Base-by-base conservation (phyloP, 164 flowering plant species). In the Tinospora cordifolia region DNA sequence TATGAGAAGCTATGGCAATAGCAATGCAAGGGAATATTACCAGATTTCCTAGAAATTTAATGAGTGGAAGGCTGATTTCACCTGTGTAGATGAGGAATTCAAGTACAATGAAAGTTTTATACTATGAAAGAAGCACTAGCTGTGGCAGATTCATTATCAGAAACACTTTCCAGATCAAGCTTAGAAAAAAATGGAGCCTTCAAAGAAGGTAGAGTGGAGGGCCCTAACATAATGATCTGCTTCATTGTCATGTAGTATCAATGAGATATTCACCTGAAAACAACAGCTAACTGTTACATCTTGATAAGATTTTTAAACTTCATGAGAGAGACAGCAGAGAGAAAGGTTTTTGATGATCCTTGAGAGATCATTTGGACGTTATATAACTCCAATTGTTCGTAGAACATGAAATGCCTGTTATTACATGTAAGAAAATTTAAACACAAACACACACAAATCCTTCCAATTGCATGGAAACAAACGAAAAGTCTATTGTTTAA, bases 341-440 rank as follows among this genome's bases (percentile, higher is more conserved):
- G 69, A 73, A 54, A 69, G 59, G 90, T 94, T 93, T 93, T 93
- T 0, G 98, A 93, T 74, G 98, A 97, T 44, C 97, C 98, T 81
- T 93, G 98, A 38, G 98, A 93, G 76, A 93, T 93, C 98, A 93
- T 93, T 78, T 93, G 98, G 63, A 93, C 97, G 75, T 90, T 93
- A n/a, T n/a, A n/a, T n/a, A 64, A 89, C 89, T 44, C 88, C 89
- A 70, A 78, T 85, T 11, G 79, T 76, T 58, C 85, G 86, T 44
- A 93, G 84, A 72, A 90, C 94, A 68, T 70, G 69, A 72, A 93
- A 93, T n/a, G 70, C 96, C 98, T 93, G 86, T 77, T 64, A 72
- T 3, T 65, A 64, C 10, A 71, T n/a, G 39, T 21, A 58, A 19
- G 17, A 30, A 63, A 67, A 19, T 14, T 22, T 24, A 12, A 39